Evolutionary conservation across 495 filamentous ascomycete species (phyloP).

Genomic region (Hypoxylon lenormandii): DNA sequence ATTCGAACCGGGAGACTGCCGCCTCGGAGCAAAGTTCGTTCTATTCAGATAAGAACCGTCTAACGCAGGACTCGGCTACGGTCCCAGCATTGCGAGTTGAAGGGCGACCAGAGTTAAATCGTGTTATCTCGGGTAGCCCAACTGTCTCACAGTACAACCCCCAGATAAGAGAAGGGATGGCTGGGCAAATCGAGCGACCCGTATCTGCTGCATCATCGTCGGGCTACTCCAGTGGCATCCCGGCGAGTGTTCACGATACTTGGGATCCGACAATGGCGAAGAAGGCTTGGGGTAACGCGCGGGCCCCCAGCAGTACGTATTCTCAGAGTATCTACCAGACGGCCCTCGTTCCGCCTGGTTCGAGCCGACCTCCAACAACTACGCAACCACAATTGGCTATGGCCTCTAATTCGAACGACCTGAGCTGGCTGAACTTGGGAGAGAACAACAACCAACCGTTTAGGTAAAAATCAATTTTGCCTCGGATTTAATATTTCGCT

Average conservation of each 20-base stretch:
- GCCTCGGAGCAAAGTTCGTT: slow-evolving; percentile 63
- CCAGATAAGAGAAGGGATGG: slow-evolving; percentile 67
- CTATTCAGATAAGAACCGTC: slow-evolving; percentile 65
- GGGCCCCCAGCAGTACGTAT: slow-evolving; percentile 72
- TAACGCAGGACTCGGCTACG: slow-evolving; percentile 66
- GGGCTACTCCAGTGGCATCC: slow-evolving; percentile 70
- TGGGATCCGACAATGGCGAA: slow-evolving; percentile 63
- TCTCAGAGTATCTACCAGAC: slow-evolving; percentile 57
- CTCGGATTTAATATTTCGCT: slow-evolving; percentile 22
- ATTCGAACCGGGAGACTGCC: slow-evolving; percentile 59
- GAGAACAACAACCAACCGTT: slow-evolving; percentile 43
- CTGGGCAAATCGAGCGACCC: slow-evolving; percentile 72
- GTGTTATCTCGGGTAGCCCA: slow-evolving; percentile 74
- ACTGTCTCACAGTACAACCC: slow-evolving; percentile 68
- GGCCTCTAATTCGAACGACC: slow-evolving; percentile 64
- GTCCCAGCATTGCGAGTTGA: slow-evolving; percentile 65
- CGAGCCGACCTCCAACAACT: slow-evolving; percentile 53
- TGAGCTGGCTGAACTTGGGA: slow-evolving; percentile 81
- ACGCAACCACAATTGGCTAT: slow-evolving; percentile 58
- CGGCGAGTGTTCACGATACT: slow-evolving; percentile 63
- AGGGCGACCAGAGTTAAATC: slow-evolving; percentile 65
- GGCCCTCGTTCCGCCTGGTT: slow-evolving; percentile 56
- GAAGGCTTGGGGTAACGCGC: slow-evolving; percentile 61
- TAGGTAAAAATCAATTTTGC: slow-evolving; percentile 12
- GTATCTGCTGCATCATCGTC: slow-evolving; percentile 62